A percentile compares a stretch with the other conserved stretches of the same genome.
phyloP scores from a whole-genome alignment of 1,139 yeast genomes.

The Suhomyces guaymorum region DNA sequence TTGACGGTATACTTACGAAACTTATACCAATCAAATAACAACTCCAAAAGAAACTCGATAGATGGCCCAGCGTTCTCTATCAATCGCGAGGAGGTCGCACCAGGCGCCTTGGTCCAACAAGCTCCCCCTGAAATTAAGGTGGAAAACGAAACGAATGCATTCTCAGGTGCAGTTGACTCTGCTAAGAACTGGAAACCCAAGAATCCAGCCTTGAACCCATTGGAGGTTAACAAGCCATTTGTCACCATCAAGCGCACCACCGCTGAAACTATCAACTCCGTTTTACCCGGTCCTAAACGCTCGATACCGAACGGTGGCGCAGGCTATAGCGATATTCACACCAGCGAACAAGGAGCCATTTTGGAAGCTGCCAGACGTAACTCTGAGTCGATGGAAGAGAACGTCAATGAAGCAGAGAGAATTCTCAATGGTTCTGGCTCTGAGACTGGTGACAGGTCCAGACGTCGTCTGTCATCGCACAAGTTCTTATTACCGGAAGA shows the following conservation, averaged over 20 bases:
- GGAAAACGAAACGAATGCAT: neutral
- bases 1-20: slow-evolving; percentile 68
- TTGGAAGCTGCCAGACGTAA: slow-evolving; percentile 29
- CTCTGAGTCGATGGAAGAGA: slow-evolving; percentile 12
- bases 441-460: neutral
- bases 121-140: neutral
- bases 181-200: slow-evolving; percentile 49
- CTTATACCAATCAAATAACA: slow-evolving; percentile 43
- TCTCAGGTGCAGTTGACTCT: slow-evolving; percentile 18
- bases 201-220: slow-evolving; percentile 82
- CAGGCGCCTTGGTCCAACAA: neutral
- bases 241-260: slow-evolving; percentile 66
- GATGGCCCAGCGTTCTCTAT: slow-evolving; percentile 23
- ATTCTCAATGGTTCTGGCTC: slow-evolving; percentile 1
- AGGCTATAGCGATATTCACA: slow-evolving; percentile 44
- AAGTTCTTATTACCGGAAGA: slow-evolving; percentile 26
- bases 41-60: slow-evolving; percentile 42
- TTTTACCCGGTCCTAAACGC: slow-evolving; percentile 26
- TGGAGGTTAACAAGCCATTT: slow-evolving; percentile 67
- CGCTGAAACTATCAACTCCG: slow-evolving; percentile 25
- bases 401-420: slow-evolving; percentile 9
- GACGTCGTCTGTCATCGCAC: slow-evolving; percentile 4
- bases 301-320: slow-evolving; percentile 17
- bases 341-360: slow-evolving; percentile 54
- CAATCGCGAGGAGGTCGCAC: slow-evolving; percentile 9